Evolutionary conservation across 345 rosid genomes (phyloP), one percentile per base, ranked within the genome.

Genomic region (Euphorbia tirucalli): DNA sequence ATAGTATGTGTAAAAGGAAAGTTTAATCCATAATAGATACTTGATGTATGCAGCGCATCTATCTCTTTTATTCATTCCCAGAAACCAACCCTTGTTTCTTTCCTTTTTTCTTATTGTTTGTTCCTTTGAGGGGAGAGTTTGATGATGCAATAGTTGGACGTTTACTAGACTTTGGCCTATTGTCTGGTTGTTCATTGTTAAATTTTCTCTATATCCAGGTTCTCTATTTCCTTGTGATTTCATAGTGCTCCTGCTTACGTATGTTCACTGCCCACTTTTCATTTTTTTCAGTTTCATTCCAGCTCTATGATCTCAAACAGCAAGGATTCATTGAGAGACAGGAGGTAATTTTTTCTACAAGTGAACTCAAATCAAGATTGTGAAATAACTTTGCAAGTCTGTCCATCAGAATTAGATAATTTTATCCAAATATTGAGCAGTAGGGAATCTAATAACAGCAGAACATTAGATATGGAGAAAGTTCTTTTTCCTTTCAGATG

Each of bases 281-380:
- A 32, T 28, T 21, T 65, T 25, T 55, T 76, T 67, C 69, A 76
- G 80, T 76, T 71, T 76, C 80, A 25, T 76, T 76, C 60, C 75
- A 76, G 30, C 71, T 76, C 25, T 76, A 76, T n/a, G 79, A 76
- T 65, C 79, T 76, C 61, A 76, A 76, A 59, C 75, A 76, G 48
- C 80, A 76, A 61, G 75, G 75, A 5, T 71, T 76, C 68, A 76
- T 76, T 58, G 80, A 76, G 80, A 76, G 75, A 39, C 75, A 76
- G 61, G 75, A 76, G 80, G 80, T 76, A 66, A 48, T 44, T 14
- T 14, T 28, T 64, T 46, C 22, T 41, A 13, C 10, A 19, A 14
- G 4, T n/a, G 50, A 43, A 69, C 9, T 7, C 5, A 22, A 39
- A 16, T 69, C 11, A 25, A 11, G 30, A 18, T 59, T 31, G 55